Evolutionary conservation across 352 stramenopile genomes (phyloP), one percentile per base, ranked within the genome.

Genomic region (Phytophthora capsici): DNA sequence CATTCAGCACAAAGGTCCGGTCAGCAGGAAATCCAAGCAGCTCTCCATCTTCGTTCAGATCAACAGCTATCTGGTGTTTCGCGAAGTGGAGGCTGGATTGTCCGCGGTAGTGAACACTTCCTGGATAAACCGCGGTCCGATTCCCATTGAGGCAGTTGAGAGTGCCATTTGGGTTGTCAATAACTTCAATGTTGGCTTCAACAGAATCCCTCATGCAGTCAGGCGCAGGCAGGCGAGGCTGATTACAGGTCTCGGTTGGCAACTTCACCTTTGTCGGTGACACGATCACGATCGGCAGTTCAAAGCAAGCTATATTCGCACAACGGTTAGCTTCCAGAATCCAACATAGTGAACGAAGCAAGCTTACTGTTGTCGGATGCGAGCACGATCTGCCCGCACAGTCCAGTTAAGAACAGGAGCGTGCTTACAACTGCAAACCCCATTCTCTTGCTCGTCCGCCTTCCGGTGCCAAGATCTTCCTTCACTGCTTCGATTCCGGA

Each of bases 1-100:
- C 81, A 25, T 90, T 85, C 0, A 90, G 54, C 16, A 87, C 69
- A 38, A 73, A 90, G 6, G 48, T 65, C 30, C 70, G 72, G 54
- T 88, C 81, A 1, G 71, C 63, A 26, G 81, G 81, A 46, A 90
- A 75, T 3, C 71, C 75, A 1, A 90, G 40, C 23, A 88, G 68
- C 30, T 61, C 54, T 9, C 28, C 55, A 16, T 63, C 61, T 55
- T 75, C 20, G 36, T 72, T 43, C 25, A 90, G 54, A 5, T 81
- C 64, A 14, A 90, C 55, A 0, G 57, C 48, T 26, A 88, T 69
- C 41, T 88, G 80, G 34, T 90, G 81, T 52, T 90, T 90, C 4
- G 50, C 8, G 20, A 87, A 88, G 41, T 82, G 73, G 30, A 90
- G 57, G 48, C 79, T 88, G 14, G 79, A 84, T 57, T 90, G 77